Evolutionary conservation across 768 basidiomycete genomes (phyloP), one percentile per base, ranked within the genome.

Genomic region (Mycena floridula): DNA sequence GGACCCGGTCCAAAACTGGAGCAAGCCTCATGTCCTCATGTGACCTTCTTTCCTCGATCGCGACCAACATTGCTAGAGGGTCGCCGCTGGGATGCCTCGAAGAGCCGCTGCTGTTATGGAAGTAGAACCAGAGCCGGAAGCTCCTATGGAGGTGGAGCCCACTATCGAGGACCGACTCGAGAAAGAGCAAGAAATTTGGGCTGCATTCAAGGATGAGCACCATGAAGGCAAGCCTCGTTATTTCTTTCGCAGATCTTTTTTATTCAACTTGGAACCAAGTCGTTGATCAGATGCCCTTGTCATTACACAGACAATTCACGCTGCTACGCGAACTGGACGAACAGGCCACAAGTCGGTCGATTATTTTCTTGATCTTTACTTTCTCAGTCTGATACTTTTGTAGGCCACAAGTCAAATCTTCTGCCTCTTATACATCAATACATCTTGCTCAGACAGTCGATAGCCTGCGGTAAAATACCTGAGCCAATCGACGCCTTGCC

Each of bases 211-310:
- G 55, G 89, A 90, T 54, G 85, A 90, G 48, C 79, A 88, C 53
- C 81, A 79, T 59, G 89, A 89, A 74, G 77, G 89, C 83, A 35
- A 40, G 70, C 49, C 25, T 36, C 15, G 25, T 25, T 39, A 13
- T 9, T 24, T 5, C 26, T 38, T 27, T 25, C n/a, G n/a, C 25
- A 20, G 32, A 25, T 35, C 41, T 43, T 41, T 25, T 27, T 21
- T 18, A 28, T 37, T 35, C 24, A 42, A 12, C 5, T 35, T 20
- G 4, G 2, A 37, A 46, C 41, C 25, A 46, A 92, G 89, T 82
- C 39, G 71, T 90, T 42, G 85, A 89, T 47, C 85, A 89, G 57
- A 62, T 92, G 7, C 89, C 89, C 1, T 63, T 89, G 43, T 81
- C 83, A 22, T 59, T 91, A 18, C 81, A 84, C 47, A 70, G 89